Evolutionary conservation across 257 asterid genomes (phyloP).

Genomic region (Gentiana dahurica): DNA sequence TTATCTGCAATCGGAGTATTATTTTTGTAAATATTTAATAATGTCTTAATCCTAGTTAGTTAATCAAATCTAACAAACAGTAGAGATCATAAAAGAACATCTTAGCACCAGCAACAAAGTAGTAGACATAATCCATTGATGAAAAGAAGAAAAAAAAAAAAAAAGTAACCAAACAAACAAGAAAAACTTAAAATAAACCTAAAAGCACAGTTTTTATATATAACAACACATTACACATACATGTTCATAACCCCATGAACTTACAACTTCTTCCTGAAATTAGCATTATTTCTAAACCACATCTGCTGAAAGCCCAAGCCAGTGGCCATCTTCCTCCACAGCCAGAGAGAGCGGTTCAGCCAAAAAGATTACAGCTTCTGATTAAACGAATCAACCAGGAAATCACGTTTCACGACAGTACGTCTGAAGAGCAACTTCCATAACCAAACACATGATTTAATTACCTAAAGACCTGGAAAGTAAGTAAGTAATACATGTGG

Average conservation of each 20-base stretch:
- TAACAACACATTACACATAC: slow-evolving; percentile 24
- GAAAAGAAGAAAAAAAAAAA: neutral
- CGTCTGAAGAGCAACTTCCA: neutral
- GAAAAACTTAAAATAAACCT: slow-evolving; percentile 14
- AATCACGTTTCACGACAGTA: neutral
- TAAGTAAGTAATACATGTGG: neutral
- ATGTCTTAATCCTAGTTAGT: too few relatives aligned
- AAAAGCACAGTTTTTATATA: slow-evolving; percentile 1
- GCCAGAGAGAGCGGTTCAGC: too few relatives aligned
- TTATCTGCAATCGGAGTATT: too few relatives aligned
- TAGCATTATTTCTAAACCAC: slow-evolving; percentile 15
- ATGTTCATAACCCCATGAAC: slow-evolving; percentile 39
- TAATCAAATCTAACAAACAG: too few relatives aligned
- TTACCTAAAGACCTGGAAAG: too few relatives aligned
- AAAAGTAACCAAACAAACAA: neutral
- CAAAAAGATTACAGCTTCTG: neutral
- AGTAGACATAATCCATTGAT: neutral
- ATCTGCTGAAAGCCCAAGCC: slow-evolving; percentile 2
- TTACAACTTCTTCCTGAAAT: slow-evolving; percentile 35
- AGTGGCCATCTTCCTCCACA: slow-evolving; percentile 12
- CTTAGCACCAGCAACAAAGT: neutral
- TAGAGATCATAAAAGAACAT: too few relatives aligned
- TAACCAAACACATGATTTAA: too few relatives aligned
- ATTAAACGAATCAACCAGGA: slow-evolving; percentile 4
- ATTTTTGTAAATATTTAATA: too few relatives aligned